Evolutionary conservation across 768 basidiomycete species (phyloP).

Genomic region (Tulasnella calospora): DNA sequence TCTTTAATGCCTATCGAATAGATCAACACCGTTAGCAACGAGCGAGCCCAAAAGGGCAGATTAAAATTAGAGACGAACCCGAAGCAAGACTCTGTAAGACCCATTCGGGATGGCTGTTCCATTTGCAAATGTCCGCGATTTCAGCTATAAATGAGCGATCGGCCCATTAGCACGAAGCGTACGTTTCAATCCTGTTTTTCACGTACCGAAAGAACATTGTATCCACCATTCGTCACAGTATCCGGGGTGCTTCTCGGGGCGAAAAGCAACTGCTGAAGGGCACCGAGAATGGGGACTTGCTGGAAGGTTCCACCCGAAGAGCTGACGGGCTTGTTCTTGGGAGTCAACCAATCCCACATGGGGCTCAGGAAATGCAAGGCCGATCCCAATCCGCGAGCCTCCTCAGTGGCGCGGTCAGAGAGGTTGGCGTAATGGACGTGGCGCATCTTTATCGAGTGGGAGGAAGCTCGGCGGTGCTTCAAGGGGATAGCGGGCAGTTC

Average conservation of each 20-base stretch:
- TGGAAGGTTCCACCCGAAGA: slow-evolving; percentile 14
- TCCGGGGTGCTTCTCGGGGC: neutral
- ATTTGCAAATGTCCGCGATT: neutral
- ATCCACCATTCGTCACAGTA: neutral
- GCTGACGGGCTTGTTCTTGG: neutral
- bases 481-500: neutral
- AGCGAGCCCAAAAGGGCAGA: neutral
- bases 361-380: neutral
- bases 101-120: slow-evolving; percentile 20
- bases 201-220: neutral
- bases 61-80: neutral
- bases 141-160: neutral
- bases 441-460: neutral
- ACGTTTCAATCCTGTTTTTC: neutral
- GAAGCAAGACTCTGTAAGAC: slow-evolving; percentile 18
- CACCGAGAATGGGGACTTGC: slow-evolving; percentile 20
- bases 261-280: slow-evolving; percentile 7
- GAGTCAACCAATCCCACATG: slow-evolving; percentile 12
- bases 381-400: neutral
- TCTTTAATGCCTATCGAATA: slow-evolving; percentile 35
- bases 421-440: neutral
- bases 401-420: neutral
- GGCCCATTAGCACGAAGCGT: neutral
- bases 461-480: neutral
- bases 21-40: neutral